Evolutionary conservation across 148 eudicot species (phyloP), one percentile per base, ranked within the genome.

Genomic region (Dianthus caryophyllus): DNA sequence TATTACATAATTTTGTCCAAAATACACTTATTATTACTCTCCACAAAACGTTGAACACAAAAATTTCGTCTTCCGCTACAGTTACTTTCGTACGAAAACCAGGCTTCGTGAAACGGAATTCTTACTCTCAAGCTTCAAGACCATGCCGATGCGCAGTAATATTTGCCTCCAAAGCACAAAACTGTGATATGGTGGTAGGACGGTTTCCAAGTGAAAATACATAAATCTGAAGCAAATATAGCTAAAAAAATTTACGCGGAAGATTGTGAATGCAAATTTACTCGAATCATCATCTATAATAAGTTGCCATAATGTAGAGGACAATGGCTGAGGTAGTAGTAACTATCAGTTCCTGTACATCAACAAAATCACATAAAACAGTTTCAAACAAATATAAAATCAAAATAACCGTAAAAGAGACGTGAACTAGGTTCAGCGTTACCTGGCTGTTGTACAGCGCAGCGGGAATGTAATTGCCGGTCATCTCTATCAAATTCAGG

Each of bases 381-480:
- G 46, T 8, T 31, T 29, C 5, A 4, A 31, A 67, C 30, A 38
- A 18, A 18, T 15, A 41, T 14, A 17, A 33, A 5, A 17, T 18
- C 26, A 48, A 22, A 38, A 0, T 12, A 21, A 17, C 49, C 14
- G 15, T 17, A 13, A 30, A 53, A 60, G 25, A 33, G 13, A 11
- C 7, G 53, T 24, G 41, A 22, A 15, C 0, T 39, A 11, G 52
- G 36, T 53, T 48, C 0, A 61, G 31, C 56, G 8, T 44, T 84
- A 93, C 98, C 91, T 93, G 98, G 74, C 82, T 93, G 70, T 83
- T 89, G 86, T 83, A 93, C 66, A 93, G 68, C 66, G 86, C 79
- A 51, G 73, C 77, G 51, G 98, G 98, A 66, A 93, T 81, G 68
- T 55, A 89, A 69, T 87, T 81, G 18, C 80, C 84, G 17, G 76